Evolutionary conservation across 495 filamentous ascomycete genomes (phyloP), one percentile per base, ranked within the genome.

Genomic region (Lineolata rhizophorae): DNA sequence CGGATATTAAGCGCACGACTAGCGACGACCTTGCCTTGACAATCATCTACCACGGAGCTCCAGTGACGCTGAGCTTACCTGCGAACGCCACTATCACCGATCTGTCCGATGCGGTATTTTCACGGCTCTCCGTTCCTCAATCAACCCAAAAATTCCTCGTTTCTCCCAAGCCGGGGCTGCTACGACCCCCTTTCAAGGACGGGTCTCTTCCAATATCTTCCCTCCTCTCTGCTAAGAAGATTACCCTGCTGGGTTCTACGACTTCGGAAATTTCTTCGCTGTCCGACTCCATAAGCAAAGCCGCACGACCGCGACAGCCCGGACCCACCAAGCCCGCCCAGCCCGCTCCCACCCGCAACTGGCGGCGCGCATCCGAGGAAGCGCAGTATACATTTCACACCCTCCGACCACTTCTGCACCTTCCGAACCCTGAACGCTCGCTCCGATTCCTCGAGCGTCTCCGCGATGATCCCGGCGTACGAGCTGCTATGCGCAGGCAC

Each of bases 391-490:
- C 76, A 6, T 97, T 97, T 64, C 63, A 67, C 44, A 67, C 64
- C 6, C 50, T 92, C 17, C 65, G 71, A 11, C 78, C 81, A 2
- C 71, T 94, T 1, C 51, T 67, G 0, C 70, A 91, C 55, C 74
- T 97, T 0, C 82, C 84, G 0, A 56, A 72, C 40, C 70, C 83
- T 0, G 48, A 64, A 5, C 65, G 65, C 31, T 71, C 67, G 8
- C 62, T 68, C 2, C 45, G 56, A n/a, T 87, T 82, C 52, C 70
- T 97, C 19, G 57, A 74, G 42, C 69, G 78, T 0, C 62, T 97
- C 4, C 65, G 67, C 39, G 61, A 67, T 35, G 87, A 97, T 58
- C 70, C 81, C 0, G 87, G 87, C 24, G 87, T 97, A 54, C 67
- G 67, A 35, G 54, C 70, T 16, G 62, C 70, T 11, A 97, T 97